Conservation (phyloP, 208 protist genomes). For the Leishmania turanica region DNA sequence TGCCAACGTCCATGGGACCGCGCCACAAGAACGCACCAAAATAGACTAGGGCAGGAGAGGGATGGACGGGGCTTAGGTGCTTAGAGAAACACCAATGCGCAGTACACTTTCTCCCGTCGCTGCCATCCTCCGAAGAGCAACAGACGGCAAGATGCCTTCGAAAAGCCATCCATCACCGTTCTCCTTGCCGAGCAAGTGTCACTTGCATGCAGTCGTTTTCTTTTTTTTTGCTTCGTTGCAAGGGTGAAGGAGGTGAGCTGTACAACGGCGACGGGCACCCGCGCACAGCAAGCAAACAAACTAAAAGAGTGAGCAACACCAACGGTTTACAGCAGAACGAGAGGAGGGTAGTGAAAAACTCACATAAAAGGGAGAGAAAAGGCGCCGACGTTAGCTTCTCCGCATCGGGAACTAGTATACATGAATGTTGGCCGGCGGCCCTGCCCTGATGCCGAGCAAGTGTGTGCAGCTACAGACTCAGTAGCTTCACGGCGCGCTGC, state of each 20-base stretch:
- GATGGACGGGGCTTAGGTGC: not conserved
- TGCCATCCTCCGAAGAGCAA: not conserved
- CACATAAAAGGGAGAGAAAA: not conserved
- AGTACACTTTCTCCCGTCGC: not conserved
- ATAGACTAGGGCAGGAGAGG: no score
- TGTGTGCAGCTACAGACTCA: not conserved
- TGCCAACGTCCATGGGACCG: not conserved
- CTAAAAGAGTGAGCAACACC: not conserved
- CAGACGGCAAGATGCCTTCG: no score
- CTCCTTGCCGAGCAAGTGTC: not conserved
- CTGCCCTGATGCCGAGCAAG: not conserved
- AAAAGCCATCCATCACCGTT: no score
- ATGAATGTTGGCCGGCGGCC: not conserved
- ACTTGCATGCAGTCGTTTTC: no score
- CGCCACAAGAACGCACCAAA: not conserved
- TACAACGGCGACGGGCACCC: not conserved
- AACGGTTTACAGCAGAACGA: not conserved
- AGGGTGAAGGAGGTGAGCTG: not conserved
- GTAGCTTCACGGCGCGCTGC: not conserved
- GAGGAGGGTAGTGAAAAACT: not conserved
- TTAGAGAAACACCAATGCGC: no score
- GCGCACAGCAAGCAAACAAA: not conserved
- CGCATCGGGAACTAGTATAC: not conserved
- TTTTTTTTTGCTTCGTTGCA: not conserved
- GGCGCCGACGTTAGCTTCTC: not conserved